Conservation (phyloP, 345 rosid species). For the Stellera chamaejasme region DNA sequence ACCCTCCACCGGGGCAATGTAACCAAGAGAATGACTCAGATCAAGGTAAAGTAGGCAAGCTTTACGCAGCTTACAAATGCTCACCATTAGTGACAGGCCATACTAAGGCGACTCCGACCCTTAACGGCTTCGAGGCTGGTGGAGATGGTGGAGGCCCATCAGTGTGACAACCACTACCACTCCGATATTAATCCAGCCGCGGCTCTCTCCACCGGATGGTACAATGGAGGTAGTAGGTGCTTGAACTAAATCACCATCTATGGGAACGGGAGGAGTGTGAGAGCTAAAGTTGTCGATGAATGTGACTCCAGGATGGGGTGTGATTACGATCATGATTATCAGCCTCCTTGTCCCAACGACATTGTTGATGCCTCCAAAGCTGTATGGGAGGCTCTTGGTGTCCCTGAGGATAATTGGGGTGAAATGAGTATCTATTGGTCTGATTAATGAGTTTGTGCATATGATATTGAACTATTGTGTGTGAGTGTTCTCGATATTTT, state of each 20-base stretch:
- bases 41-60: slow-evolving; percentile 21
- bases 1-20: slow-evolving; percentile 21
- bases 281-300: slow-evolving; percentile 24
- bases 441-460: slow-evolving; percentile 6
- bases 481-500: too few species aligned
- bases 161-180: slow-evolving; percentile 13
- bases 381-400: slow-evolving; percentile 21
- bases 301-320: slow-evolving; percentile 24
- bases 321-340: slow-evolving; percentile 19
- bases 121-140: not conserved
- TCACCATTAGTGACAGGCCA: slow-evolving; percentile 4
- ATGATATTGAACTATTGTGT: too few species aligned
- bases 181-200: slow-evolving; percentile 1
- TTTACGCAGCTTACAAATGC: slow-evolving; percentile 17
- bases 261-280: slow-evolving; percentile 16
- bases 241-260: slow-evolving; percentile 11
- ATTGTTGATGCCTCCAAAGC: slow-evolving; percentile 28
- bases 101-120: not conserved
- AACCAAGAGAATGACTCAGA: slow-evolving; percentile 19
- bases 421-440: slow-evolving; percentile 14
- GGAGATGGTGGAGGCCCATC: slow-evolving; percentile 20
- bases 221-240: slow-evolving; percentile 16
- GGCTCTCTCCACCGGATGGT: slow-evolving; percentile 33
- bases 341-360: slow-evolving; percentile 21
- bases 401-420: slow-evolving; percentile 12